phyloP scores from a whole-genome alignment of 1,284 basidiomycete species.

The Tylopilus sp. region DNA sequence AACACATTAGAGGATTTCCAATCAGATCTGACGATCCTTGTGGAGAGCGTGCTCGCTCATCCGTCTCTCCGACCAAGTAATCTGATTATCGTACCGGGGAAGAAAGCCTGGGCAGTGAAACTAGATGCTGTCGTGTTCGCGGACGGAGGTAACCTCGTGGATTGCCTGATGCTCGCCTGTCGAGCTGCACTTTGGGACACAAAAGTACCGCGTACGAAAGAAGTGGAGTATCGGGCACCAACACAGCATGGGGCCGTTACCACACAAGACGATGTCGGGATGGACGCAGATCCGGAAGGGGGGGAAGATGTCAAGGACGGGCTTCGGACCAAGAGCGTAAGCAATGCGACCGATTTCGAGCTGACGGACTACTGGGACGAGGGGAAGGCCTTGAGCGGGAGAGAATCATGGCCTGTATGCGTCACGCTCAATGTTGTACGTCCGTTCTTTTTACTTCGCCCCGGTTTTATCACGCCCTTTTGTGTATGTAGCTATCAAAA shows the following conservation, averaged over 20 bases:
- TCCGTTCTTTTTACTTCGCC: slow-evolving; percentile 16
- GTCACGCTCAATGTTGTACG: slow-evolving; percentile 80
- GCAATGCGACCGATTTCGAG: slow-evolving; percentile 75
- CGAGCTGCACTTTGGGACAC: slow-evolving; percentile 84
- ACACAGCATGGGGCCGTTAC: slow-evolving; percentile 35
- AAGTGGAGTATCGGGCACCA: slow-evolving; percentile 66
- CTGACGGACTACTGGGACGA: slow-evolving; percentile 88
- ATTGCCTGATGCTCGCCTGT: slow-evolving; percentile 81
- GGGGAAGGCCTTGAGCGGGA: slow-evolving; percentile 69
- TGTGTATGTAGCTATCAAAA: slow-evolving; percentile 55
- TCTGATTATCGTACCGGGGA: slow-evolving; percentile 69
- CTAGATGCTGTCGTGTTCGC: slow-evolving; percentile 78
- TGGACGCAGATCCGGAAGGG: slow-evolving; percentile 62
- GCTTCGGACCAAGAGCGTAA: slow-evolving; percentile 65
- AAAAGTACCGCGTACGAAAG: slow-evolving; percentile 77
- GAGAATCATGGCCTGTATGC: slow-evolving; percentile 77
- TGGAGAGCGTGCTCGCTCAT: slow-evolving; percentile 71
- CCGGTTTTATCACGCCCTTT: not conserved
- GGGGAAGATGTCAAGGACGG: slow-evolving; percentile 38
- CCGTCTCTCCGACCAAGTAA: slow-evolving; percentile 70
- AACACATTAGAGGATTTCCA: slow-evolving; percentile 78
- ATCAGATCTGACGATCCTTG: slow-evolving; percentile 68
- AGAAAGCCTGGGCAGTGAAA: slow-evolving; percentile 76
- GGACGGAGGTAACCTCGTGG: slow-evolving; percentile 78
- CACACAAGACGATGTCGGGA: slow-evolving; percentile 45